phyloP scores from a whole-genome alignment of 371 early-diverging fungal species.

The Apophysomyces sp. region DNA sequence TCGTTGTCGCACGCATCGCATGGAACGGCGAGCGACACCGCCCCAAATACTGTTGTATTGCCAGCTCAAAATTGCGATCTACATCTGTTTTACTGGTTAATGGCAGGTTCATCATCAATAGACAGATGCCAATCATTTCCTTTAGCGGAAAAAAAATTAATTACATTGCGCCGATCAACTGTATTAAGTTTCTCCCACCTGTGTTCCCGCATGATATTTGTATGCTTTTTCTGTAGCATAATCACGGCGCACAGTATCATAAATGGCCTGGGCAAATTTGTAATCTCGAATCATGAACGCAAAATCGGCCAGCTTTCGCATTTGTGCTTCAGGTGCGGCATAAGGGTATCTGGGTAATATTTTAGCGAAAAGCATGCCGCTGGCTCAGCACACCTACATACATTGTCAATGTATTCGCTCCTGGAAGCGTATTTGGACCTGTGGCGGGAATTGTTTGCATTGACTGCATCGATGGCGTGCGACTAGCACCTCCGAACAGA shows the following conservation, averaged over 20 bases:
- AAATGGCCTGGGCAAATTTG: constrained; percentile 83
- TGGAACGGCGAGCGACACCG: constrained; percentile 63
- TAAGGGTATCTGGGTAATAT: constrained; percentile 58
- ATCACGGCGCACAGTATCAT: constrained; percentile 89
- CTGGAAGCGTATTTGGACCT: constrained; percentile 39
- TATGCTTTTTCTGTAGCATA: constrained; percentile 82
- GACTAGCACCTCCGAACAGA: constrained; percentile 68
- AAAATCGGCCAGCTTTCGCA: constrained; percentile 92
- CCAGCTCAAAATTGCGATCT: constrained; percentile 77
- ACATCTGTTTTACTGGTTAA: constrained; percentile 63
- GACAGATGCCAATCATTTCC: constrained; percentile 93
- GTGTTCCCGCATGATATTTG: constrained; percentile 83
- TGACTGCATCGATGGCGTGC: constrained; percentile 36
- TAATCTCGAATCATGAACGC: constrained; percentile 95
- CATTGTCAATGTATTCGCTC: constrained; percentile 33
- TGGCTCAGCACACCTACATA: constrained; percentile 14
- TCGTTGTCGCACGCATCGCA: constrained; percentile 72
- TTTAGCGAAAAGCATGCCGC: neutral
- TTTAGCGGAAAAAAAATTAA: constrained; percentile 20
- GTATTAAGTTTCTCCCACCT: constrained; percentile 30
- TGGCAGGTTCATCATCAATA: constrained; percentile 63
- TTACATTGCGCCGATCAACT: neutral
- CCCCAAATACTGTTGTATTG: constrained; percentile 69
- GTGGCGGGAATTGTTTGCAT: constrained; percentile 33
- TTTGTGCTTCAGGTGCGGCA: constrained; percentile 84